Conservation (phyloP, 768 basidiomycete species). For the Epithele typhae region DNA sequence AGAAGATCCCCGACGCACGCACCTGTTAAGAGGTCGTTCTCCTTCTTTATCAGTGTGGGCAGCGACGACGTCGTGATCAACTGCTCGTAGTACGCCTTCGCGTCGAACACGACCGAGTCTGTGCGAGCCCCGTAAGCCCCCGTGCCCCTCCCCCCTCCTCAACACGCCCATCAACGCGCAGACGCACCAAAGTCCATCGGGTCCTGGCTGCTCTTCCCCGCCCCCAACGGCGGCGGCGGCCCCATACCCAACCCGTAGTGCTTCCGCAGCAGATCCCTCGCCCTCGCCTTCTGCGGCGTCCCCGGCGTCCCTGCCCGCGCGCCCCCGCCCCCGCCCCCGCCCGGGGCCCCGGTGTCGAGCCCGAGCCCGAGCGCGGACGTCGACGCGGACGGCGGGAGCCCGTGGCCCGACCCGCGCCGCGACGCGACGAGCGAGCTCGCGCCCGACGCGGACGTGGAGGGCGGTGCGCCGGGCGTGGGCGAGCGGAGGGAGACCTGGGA, state of each 20-base stretch:
- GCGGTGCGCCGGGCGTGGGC: slow-evolving; percentile 4
- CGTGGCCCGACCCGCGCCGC: neutral
- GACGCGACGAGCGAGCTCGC: neutral
- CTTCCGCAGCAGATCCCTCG: slow-evolving; percentile 74
- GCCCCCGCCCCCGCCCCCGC: neutral
- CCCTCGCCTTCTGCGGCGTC: slow-evolving; percentile 34
- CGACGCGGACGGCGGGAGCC: neutral
- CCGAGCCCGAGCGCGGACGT: neutral
- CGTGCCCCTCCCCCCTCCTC: neutral
- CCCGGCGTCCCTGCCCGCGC: slow-evolving; percentile 1
- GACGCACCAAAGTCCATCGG: slow-evolving; percentile 76
- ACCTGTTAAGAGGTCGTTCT: slow-evolving; percentile 81
- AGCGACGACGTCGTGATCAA: slow-evolving; percentile 79
- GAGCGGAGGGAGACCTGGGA: slow-evolving; percentile 29
- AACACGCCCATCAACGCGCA: too few species aligned
- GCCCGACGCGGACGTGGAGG: too few species aligned
- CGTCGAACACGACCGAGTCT: slow-evolving; percentile 84
- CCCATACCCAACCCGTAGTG: slow-evolving; percentile 86
- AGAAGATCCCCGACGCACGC: slow-evolving; percentile 4
- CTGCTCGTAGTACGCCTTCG: slow-evolving; percentile 81
- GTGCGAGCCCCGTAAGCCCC: neutral
- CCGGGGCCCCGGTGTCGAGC: neutral
- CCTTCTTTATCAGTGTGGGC: slow-evolving; percentile 65
- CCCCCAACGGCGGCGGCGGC: slow-evolving; percentile 53
- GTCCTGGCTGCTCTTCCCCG: slow-evolving; percentile 49